A percentile compares a stretch with the other conserved stretches of the same genome.
Conservation (phyloP, 257 asterid genomes). For the Penstemon newberryi region DNA sequence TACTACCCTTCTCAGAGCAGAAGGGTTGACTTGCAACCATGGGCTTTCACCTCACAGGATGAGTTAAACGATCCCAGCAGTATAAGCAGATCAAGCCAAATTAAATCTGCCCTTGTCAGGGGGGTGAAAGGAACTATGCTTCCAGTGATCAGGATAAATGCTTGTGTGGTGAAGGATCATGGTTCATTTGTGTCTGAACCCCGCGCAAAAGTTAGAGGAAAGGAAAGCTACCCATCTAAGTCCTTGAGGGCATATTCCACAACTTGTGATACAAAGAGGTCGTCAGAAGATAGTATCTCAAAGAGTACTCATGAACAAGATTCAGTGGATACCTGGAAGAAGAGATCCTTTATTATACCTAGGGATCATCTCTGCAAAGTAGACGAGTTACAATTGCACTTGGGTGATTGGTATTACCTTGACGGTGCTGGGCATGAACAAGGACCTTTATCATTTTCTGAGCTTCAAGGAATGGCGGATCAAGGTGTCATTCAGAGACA, state of each 20-base stretch:
- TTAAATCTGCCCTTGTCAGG: conserved; percentile 53
- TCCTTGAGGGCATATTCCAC: conserved; percentile 49
- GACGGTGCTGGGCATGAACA: conserved; percentile 98
- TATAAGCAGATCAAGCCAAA: conserved; percentile 47
- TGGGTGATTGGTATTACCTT: conserved; percentile 93
- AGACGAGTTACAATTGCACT: conserved; percentile 67
- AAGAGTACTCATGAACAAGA: conserved; percentile 59
- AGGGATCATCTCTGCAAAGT: conserved; percentile 69
- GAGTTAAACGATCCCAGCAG: conserved; percentile 65
- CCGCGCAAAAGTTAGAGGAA: conserved; percentile 68
- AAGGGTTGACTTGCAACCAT: conserved; percentile 79
- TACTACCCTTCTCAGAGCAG: conserved; percentile 68
- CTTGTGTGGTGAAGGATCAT: conserved; percentile 92
- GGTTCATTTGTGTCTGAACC: conserved; percentile 82
- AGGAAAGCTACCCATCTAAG: conserved; percentile 69
- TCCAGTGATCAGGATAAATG: conserved; percentile 93
- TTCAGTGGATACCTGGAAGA: conserved; percentile 53
- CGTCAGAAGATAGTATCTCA: conserved; percentile 63
- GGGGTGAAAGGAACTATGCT: conserved; percentile 80
- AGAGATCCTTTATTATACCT: conserved; percentile 42
- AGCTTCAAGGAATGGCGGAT: conserved; percentile 80
- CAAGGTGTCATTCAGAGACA: conserved; percentile 74
- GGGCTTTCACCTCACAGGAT: conserved; percentile 88
- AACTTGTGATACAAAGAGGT: conserved; percentile 64
- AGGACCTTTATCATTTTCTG: conserved; percentile 81